These are phyloP conservation scores for Sclerospora graminicola DNA, from an alignment of 352 stramenopile species.

Conservation along the genomic window DNA sequence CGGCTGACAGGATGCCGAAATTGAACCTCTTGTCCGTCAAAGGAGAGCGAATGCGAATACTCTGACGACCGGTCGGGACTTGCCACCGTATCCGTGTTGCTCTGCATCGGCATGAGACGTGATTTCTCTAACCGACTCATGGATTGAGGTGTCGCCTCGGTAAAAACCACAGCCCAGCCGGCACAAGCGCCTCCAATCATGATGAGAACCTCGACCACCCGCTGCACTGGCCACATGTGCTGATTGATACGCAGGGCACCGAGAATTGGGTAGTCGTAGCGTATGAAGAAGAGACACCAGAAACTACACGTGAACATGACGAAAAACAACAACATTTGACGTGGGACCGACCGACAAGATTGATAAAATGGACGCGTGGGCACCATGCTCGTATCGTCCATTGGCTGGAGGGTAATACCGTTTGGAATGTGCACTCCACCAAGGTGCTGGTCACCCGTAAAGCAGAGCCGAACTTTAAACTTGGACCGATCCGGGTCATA, in stretches of 20 bases:
- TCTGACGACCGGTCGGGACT: conserved; percentile 37
- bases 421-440: conserved; percentile 63
- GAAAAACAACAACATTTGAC: conserved; percentile 75
- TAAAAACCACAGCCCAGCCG: conserved; percentile 55
- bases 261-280: conserved; percentile 62
- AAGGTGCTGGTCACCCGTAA: conserved; percentile 72
- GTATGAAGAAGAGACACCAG: conserved; percentile 57
- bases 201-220: conserved; percentile 61
- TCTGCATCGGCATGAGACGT: conserved; percentile 39
- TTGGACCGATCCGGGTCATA: conserved; percentile 54
- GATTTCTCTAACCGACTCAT: conserved; percentile 76
- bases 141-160: conserved; percentile 52
- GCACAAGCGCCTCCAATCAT: conserved; percentile 49
- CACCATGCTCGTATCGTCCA: conserved; percentile 76
- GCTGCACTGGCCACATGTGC: conserved; percentile 77
- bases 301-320: conserved; percentile 71
- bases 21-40: conserved; percentile 64
- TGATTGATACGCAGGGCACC: conserved; percentile 46
- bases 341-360: conserved; percentile 45
- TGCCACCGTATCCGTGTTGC: conserved; percentile 19
- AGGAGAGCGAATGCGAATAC: conserved; percentile 72
- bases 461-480: conserved; percentile 69
- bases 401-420: conserved; percentile 63
- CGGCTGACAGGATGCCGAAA: conserved; percentile 68
- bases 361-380: conserved; percentile 73